Percentiles rank a stretch among this genome's conserved stretches.
Conservation (phyloP, 2,329 filamentous ascomycete species). For the Fusarium buxicola region DNA sequence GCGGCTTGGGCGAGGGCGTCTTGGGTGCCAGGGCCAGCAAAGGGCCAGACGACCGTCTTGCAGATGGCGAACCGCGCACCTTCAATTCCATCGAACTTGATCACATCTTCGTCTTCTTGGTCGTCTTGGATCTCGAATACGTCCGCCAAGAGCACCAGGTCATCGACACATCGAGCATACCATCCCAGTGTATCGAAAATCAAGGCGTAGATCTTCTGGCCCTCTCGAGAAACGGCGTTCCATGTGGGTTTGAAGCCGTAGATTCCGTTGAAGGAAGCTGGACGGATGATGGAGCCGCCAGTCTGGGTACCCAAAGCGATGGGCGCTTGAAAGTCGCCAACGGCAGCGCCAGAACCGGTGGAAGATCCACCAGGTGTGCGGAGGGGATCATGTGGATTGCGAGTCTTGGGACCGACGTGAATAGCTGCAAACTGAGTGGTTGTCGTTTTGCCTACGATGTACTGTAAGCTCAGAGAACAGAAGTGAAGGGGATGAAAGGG, state of each 20-base stretch:
- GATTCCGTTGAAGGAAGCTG: constrained; percentile 74
- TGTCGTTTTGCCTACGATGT: constrained; percentile 49
- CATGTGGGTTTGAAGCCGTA: constrained; percentile 76
- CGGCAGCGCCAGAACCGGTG: constrained; percentile 74
- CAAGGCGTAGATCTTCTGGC: constrained; percentile 68
- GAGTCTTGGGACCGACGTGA: constrained; percentile 62
- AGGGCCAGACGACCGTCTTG: constrained; percentile 65
- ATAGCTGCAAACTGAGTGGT: constrained; percentile 74
- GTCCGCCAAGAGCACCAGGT: constrained; percentile 68
- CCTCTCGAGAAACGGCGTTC: constrained; percentile 72
- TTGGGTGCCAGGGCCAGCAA: constrained; percentile 60
- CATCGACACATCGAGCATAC: constrained; percentile 67
- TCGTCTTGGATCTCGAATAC: constrained; percentile 65
- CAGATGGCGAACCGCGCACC: constrained; percentile 67
- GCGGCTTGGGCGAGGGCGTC: constrained; percentile 57
- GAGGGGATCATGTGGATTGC: constrained; percentile 72
- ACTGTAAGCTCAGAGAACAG: not conserved
- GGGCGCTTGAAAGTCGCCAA: constrained; percentile 72
- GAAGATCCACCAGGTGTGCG: constrained; percentile 77
- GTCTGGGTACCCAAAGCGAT: constrained; percentile 75
- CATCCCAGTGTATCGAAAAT: constrained; percentile 73
- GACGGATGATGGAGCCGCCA: constrained; percentile 72
- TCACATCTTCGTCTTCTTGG: constrained; percentile 52
- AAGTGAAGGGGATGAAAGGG: not conserved
- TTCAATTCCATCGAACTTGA: constrained; percentile 52